Conservation (phyloP, 2,329 filamentous ascomycete species). For the Talaromyces funiculosus region DNA sequence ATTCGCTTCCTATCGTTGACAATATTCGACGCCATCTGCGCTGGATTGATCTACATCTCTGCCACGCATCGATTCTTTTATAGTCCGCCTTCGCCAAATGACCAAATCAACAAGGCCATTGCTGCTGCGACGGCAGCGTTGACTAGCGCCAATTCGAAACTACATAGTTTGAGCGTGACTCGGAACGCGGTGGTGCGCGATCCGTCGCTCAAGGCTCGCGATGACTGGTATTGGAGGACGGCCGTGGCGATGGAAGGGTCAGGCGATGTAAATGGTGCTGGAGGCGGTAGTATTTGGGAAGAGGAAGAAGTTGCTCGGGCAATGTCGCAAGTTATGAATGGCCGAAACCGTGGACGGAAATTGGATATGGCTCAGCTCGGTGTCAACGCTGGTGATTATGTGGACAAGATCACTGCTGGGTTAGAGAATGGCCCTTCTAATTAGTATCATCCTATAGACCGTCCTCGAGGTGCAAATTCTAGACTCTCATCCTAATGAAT, state of each 20-base stretch:
- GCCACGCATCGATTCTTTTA: slow-evolving; percentile 75
- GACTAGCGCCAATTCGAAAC: slow-evolving; percentile 56
- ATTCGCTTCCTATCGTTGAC: slow-evolving; percentile 61
- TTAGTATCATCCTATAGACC: not conserved
- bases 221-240: slow-evolving; percentile 66
- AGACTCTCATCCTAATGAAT: not conserved
- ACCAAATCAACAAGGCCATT: slow-evolving; percentile 57
- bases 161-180: slow-evolving; percentile 68
- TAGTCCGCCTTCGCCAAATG: slow-evolving; percentile 54
- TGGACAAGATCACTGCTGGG: slow-evolving; percentile 37
- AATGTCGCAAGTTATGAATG: slow-evolving; percentile 72
- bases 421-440: slow-evolving; percentile 24
- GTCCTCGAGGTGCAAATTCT: not conserved
- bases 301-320: slow-evolving; percentile 59
- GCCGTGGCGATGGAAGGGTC: slow-evolving; percentile 55
- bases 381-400: slow-evolving; percentile 40
- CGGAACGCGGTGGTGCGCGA: slow-evolving; percentile 76
- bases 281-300: slow-evolving; percentile 53
- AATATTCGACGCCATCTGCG: slow-evolving; percentile 58
- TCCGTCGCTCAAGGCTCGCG: slow-evolving; percentile 59
- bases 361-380: slow-evolving; percentile 39
- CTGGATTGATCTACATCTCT: slow-evolving; percentile 64
- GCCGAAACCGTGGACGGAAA: slow-evolving; percentile 40
- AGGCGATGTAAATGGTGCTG: slow-evolving; percentile 61
- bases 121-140: slow-evolving; percentile 49